Percentiles rank a stretch among this genome's conserved stretches.
These are phyloP conservation scores for Theileria luwenshuni DNA, from an alignment of 169 alveolate genomes.

Conservation along the genomic window DNA sequence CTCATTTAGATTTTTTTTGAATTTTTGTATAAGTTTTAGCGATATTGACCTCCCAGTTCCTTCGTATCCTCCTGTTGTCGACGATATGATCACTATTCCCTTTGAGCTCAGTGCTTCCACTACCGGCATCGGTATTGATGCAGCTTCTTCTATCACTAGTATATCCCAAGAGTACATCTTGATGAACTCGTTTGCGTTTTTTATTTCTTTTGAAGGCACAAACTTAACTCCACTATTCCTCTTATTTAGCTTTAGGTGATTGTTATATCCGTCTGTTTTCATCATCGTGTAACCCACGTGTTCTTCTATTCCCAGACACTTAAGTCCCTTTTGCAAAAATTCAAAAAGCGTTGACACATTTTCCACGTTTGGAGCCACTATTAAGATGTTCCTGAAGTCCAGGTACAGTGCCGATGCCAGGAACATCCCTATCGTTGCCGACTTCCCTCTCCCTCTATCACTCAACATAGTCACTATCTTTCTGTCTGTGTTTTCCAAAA, in stretches of 20 bases:
- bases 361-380: conserved; percentile 99
- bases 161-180: conserved; percentile 90
- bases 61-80: conserved; percentile 99
- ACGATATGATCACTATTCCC: conserved; percentile 93
- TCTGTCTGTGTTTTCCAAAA: conserved; percentile 34
- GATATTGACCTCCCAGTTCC: conserved; percentile 99
- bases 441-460: conserved; percentile 99
- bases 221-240: conserved; percentile 68
- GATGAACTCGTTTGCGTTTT: conserved; percentile 50
- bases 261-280: conserved; percentile 61
- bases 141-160: conserved; percentile 99
- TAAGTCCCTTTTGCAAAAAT: conserved; percentile 93
- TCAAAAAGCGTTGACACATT: conserved; percentile 96
- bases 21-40: conserved; percentile 85
- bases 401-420: conserved; percentile 89
- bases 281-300: conserved; percentile 73
- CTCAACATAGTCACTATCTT: conserved; percentile 93
- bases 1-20: conserved; percentile 83
- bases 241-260: conserved; percentile 44
- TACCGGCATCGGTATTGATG: conserved; percentile 99
- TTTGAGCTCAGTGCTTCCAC: conserved; percentile 92
- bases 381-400: conserved; percentile 92
- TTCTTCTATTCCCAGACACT: conserved; percentile 89
- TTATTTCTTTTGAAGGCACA: conserved; percentile 41
- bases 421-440: conserved; percentile 96